These are phyloP conservation scores for Inosperma sp. DNA, from an alignment of 768 basidiomycete genomes.

Conservation along the genomic window DNA sequence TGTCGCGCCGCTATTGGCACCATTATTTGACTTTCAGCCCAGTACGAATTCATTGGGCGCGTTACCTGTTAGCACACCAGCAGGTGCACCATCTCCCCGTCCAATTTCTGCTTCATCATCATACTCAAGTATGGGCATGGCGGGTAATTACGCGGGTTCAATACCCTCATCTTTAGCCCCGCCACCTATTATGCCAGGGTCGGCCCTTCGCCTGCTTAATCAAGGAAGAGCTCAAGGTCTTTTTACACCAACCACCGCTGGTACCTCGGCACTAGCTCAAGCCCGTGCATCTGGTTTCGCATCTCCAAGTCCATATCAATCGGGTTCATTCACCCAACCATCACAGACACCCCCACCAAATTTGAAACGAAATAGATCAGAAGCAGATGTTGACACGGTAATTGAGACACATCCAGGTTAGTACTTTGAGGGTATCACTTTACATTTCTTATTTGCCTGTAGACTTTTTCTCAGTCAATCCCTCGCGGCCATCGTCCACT, in stretches of 20 bases:
- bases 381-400: constrained; percentile 53
- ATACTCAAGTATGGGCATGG: constrained; percentile 50
- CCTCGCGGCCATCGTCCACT: constrained; percentile 48
- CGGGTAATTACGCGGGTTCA: constrained; percentile 39
- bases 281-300: constrained; percentile 43
- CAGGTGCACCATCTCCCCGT: constrained; percentile 50
- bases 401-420: constrained; percentile 20
- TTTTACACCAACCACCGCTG: constrained; percentile 80
- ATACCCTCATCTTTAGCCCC: constrained; percentile 61
- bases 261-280: constrained; percentile 35
- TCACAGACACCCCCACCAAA: constrained; percentile 53
- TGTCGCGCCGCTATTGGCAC: constrained; percentile 80
- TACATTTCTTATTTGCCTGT: constrained; percentile 1
- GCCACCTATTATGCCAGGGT: constrained; percentile 84
- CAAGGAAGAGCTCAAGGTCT: constrained; percentile 84
- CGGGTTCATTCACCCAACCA: constrained; percentile 42
- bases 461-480: constrained; percentile 46
- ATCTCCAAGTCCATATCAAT: constrained; percentile 49
- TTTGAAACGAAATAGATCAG: constrained; percentile 41
- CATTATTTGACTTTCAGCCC: constrained; percentile 91
- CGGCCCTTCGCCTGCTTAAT: constrained; percentile 75
- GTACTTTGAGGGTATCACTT: not conserved
- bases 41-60: constrained; percentile 64
- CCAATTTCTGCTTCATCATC: constrained; percentile 67
- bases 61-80: constrained; percentile 51